Conservation (phyloP, 164 flowering plant genomes). For the Cinnamomum chago region DNA sequence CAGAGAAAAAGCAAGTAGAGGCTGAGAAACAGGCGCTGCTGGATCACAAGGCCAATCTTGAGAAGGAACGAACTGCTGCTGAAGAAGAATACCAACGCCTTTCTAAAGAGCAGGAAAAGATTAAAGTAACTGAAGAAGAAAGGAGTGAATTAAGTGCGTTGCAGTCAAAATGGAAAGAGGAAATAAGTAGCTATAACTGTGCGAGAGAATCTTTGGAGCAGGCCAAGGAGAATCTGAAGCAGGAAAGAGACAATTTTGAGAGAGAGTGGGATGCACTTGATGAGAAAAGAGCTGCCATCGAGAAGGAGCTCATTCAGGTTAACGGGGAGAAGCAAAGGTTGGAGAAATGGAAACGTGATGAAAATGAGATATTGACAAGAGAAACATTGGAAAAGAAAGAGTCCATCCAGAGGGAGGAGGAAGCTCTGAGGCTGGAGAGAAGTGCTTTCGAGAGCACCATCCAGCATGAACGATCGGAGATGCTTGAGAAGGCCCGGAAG, state of each 20-base stretch:
- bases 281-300: slow-evolving; percentile 53
- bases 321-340: slow-evolving; percentile 47
- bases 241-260: slow-evolving; percentile 69
- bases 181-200: slow-evolving; percentile 44
- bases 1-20: slow-evolving; percentile 39
- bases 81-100: slow-evolving; percentile 40
- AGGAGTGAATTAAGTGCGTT: slow-evolving; percentile 49
- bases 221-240: slow-evolving; percentile 64
- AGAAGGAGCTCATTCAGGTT: slow-evolving; percentile 32
- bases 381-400: slow-evolving; percentile 39
- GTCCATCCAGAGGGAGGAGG: slow-evolving; percentile 50
- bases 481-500: slow-evolving; percentile 44
- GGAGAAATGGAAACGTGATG: slow-evolving; percentile 33
- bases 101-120: slow-evolving; percentile 44
- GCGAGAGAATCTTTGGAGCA: slow-evolving; percentile 52
- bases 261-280: slow-evolving; percentile 85
- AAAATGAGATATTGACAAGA: slow-evolving; percentile 49
- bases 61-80: slow-evolving; percentile 43
- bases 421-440: slow-evolving; percentile 49
- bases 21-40: slow-evolving; percentile 45
- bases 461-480: slow-evolving; percentile 47
- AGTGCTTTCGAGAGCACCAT: slow-evolving; percentile 56
- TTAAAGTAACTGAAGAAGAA: slow-evolving; percentile 49
- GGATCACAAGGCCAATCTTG: slow-evolving; percentile 44
- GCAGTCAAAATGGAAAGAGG: slow-evolving; percentile 56